These are phyloP conservation scores for Colletotrichum chlorophyti DNA, from an alignment of 2,329 filamentous ascomycete genomes.

Conservation along the genomic window DNA sequence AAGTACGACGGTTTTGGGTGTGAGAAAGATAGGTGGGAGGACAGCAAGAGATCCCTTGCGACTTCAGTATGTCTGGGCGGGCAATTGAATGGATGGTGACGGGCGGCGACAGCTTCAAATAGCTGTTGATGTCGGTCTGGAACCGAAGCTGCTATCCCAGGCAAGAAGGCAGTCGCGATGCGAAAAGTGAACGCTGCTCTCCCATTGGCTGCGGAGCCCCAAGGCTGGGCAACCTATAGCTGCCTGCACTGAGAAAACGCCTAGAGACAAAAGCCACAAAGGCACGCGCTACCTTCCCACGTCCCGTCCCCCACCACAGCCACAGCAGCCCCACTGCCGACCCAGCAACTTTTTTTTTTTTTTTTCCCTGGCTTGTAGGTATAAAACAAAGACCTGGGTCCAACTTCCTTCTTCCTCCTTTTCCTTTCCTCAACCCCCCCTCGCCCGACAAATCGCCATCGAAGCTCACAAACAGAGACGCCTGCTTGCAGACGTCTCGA, in stretches of 20 bases:
- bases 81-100: background rate
- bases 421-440: slow-evolving; percentile 69
- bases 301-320: background rate
- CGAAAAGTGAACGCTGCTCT: slow-evolving; percentile 17
- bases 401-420: slow-evolving; percentile 37
- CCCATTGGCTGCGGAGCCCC: slow-evolving; percentile 24
- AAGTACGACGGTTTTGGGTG: background rate
- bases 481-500: slow-evolving; percentile 39
- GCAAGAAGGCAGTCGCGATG: slow-evolving; percentile 27
- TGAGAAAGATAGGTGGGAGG: no score
- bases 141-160: slow-evolving; percentile 3
- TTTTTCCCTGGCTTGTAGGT: no score
- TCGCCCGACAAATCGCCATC: slow-evolving; percentile 99
- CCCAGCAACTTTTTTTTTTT: slow-evolving; percentile 8
- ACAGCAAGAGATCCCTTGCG: background rate
- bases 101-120: slow-evolving; percentile 11
- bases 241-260: no score
- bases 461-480: slow-evolving; percentile 93
- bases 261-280: no score
- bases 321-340: slow-evolving; percentile 15
- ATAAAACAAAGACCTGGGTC: slow-evolving; percentile 26
- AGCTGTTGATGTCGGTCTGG: background rate
- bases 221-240: no score
- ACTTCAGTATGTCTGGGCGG: no score
- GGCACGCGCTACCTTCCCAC: background rate